Evolutionary conservation across 2,329 filamentous ascomycete genomes (phyloP).

Genomic region (Sarocladium brachiariae): DNA sequence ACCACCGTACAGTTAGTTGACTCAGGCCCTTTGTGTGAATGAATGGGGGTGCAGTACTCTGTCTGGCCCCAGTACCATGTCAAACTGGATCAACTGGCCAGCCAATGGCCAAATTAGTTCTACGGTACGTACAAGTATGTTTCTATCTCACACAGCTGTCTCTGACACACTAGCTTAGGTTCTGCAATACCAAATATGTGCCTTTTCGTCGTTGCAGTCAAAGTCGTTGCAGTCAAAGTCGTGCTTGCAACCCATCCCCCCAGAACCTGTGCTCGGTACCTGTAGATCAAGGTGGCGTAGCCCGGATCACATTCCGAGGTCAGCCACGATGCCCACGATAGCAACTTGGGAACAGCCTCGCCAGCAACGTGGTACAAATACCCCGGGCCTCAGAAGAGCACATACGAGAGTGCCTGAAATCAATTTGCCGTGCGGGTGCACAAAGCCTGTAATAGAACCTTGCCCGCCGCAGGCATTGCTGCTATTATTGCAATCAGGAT

Average conservation of each 20-base stretch:
- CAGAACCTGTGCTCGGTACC: neutral
- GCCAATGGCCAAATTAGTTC: neutral
- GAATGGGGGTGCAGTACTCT: neutral
- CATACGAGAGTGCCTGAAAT: neutral
- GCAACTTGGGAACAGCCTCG: constrained; percentile 1
- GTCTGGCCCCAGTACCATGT: neutral
- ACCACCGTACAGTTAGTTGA: neutral
- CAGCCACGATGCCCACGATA: constrained; percentile 4
- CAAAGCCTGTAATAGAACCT: neutral
- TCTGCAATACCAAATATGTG: neutral
- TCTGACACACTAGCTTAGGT: neutral
- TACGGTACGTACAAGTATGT: no score
- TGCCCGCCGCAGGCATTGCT: neutral
- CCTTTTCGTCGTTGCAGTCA: neutral
- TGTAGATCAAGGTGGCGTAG: constrained; percentile 8
- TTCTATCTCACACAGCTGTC: neutral
- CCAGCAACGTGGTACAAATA: neutral
- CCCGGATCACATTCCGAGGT: constrained; percentile 9
- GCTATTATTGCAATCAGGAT: neutral
- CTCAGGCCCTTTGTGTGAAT: neutral
- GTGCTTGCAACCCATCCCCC: neutral
- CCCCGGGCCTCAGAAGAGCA: neutral
- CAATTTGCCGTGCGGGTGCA: neutral
- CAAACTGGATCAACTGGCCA: neutral
- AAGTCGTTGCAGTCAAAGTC: neutral